Conservation (phyloP, 225 moss, liverwort and hornwort genomes). For the Sphagnum contortum region DNA sequence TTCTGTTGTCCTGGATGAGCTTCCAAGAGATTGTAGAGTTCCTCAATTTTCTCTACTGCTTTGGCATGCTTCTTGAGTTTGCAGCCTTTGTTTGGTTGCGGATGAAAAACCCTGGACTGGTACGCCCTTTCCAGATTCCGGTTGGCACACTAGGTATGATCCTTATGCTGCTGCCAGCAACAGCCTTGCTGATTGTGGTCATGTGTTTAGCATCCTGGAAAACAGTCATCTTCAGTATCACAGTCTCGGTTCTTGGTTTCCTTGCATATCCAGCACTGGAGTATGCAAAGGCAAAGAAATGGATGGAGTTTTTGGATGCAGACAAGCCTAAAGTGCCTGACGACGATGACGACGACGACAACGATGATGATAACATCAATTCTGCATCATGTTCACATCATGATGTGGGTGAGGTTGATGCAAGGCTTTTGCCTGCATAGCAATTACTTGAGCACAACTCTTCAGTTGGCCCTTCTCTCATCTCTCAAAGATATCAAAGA, state of each 20-base stretch:
- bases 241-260: constrained; percentile 25
- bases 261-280: constrained; percentile 46
- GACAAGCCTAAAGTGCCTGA: too few species aligned
- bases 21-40: constrained; percentile 59
- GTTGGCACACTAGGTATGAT: constrained; percentile 33
- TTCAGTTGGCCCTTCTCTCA: too few species aligned
- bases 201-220: constrained; percentile 47
- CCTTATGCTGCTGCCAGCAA: constrained; percentile 45
- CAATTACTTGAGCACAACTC: too few species aligned
- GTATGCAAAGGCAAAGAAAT: constrained; percentile 36
- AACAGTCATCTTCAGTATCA: constrained; percentile 31
- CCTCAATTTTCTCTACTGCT: constrained; percentile 48
- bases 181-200: constrained; percentile 36
- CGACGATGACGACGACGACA: too few species aligned
- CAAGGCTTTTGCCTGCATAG: too few species aligned
- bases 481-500: too few species aligned
- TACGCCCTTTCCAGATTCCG: constrained; percentile 36
- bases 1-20: constrained; percentile 52
- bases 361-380: too few species aligned
- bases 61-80: constrained; percentile 45
- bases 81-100: constrained; percentile 47
- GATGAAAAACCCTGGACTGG: constrained; percentile 27
- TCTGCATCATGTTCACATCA: too few species aligned
- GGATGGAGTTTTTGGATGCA: constrained; percentile 20
- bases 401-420: too few species aligned